Base-by-base conservation (phyloP, 257 asterid species). In the Linderniella brevidens region DNA sequence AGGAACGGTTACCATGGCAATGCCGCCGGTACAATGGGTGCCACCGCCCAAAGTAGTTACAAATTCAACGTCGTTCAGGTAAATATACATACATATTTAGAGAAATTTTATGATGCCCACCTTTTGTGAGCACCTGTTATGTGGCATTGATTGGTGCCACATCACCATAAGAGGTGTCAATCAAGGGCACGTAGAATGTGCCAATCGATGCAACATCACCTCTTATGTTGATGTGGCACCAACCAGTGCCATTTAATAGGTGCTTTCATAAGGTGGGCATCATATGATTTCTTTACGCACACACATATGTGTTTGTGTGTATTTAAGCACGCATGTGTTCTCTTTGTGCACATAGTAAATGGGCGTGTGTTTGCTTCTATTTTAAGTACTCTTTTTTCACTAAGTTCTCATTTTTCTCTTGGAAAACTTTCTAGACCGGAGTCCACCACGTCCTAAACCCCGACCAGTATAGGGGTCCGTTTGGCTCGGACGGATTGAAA, bases 1-100 rank as follows among this genome's bases (percentile, higher is more conserved):
- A 76, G 98, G 78, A 88, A 84, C 39, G 83, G 87, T 5, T 80
- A 88, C 65, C 98, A 88, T 69, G 95, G 98, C 45, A 88, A 88
- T 63, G 97, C 93, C 8, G 62, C 80, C 16, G 95, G 62, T 14
- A 80, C 97, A 9, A 83, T 88, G 97, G 85, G 73, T 10, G 71
- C 86, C 50, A 88, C 97, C 47, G 95, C 86, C 43, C 95, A 80
- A 60, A 71, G 79, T 64, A 69, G 72, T 61, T 88, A 82, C 62
- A 88, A 84, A 38, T 88, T 80, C 79, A 88, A 88, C 41, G 78
- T 83, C 55, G 74, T 82, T 37, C 97, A 87, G 97, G 97, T 86
- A 60, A 18, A 15, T 35, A 1, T 8, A 17, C 3, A 3, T 9
- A 39, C 6, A 25, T 25, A 25, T 25, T 2, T 25, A 25, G 4